Conservation (phyloP, 495 filamentous ascomycete species). For the Gamarada debralockiae region DNA sequence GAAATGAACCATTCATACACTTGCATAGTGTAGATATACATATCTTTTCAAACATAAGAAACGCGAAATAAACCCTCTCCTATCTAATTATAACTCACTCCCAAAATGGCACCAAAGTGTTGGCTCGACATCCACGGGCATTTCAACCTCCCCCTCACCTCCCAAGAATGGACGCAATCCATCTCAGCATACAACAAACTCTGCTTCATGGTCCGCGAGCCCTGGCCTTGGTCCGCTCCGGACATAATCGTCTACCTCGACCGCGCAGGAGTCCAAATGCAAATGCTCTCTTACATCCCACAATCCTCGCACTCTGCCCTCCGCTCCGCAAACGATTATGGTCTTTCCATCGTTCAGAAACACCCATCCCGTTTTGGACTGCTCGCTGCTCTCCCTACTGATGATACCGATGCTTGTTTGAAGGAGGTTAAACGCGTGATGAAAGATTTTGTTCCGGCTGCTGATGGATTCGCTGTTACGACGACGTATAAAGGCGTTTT, state of each 20-base stretch:
- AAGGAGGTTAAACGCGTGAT: neutral
- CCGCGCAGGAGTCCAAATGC: neutral
- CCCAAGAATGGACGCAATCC: neutral
- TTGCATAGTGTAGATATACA: too few relatives aligned
- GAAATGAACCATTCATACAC: too few relatives aligned
- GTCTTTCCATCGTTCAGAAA: neutral
- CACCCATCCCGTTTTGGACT: conserved; percentile 4
- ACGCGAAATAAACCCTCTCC: too few relatives aligned
- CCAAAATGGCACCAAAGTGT: neutral
- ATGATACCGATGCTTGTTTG: neutral
- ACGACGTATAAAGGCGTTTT: neutral
- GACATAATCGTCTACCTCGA: neutral
- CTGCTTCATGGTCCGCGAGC: neutral
- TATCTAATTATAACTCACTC: too few relatives aligned
- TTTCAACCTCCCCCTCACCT: neutral
- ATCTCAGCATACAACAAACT: neutral
- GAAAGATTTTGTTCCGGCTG: neutral
- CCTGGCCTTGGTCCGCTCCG: neutral
- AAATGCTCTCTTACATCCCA: conserved; percentile 6
- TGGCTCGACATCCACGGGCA: conserved; percentile 5
- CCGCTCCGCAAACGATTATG: neutral
- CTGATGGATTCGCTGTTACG: conserved; percentile 2
- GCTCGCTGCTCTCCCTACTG: neutral
- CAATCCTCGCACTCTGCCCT: neutral
- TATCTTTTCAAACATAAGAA: too few relatives aligned